phyloP scores from a whole-genome alignment of 306 rosid genomes.

The Heteromeles arbutifolia region DNA sequence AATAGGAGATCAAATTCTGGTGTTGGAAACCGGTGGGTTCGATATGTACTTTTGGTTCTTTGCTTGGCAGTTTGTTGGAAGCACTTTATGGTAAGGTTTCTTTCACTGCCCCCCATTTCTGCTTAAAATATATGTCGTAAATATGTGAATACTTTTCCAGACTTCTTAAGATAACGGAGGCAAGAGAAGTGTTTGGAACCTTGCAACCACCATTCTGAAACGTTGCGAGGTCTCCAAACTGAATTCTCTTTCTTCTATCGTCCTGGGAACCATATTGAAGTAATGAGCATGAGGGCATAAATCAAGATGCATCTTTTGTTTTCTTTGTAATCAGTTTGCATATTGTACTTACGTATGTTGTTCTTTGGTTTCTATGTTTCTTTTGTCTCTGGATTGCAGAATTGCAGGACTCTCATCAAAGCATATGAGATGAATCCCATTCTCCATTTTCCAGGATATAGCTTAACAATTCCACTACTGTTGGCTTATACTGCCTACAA shows the following conservation, averaged over 20 bases:
- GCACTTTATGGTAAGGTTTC: constrained; percentile 72
- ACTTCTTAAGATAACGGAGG: not conserved
- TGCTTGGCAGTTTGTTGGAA: constrained; percentile 67
- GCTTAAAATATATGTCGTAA: not conserved
- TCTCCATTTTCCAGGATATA: constrained; percentile 60
- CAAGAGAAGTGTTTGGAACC: not conserved
- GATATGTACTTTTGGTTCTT: constrained; percentile 44
- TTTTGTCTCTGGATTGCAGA: constrained; percentile 40
- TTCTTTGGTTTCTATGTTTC: not conserved
- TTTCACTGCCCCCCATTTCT: constrained; percentile 1
- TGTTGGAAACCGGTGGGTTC: constrained; percentile 47
- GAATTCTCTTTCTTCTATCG: not conserved
- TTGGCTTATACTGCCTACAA: constrained; percentile 47
- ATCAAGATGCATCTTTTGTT: not conserved
- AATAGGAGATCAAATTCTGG: constrained; percentile 17
- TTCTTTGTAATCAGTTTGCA: not conserved
- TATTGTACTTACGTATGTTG: not conserved
- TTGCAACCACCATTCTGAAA: not conserved
- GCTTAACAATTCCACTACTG: constrained; percentile 56
- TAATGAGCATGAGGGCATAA: not conserved
- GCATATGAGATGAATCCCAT: constrained; percentile 88
- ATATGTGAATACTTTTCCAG: not conserved
- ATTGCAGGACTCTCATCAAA: constrained; percentile 66
- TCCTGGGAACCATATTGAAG: not conserved
- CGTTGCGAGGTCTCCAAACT: not conserved